Base-by-base conservation (phyloP, 108 stramenopile species). In the Fistulifera pelliculosa region DNA sequence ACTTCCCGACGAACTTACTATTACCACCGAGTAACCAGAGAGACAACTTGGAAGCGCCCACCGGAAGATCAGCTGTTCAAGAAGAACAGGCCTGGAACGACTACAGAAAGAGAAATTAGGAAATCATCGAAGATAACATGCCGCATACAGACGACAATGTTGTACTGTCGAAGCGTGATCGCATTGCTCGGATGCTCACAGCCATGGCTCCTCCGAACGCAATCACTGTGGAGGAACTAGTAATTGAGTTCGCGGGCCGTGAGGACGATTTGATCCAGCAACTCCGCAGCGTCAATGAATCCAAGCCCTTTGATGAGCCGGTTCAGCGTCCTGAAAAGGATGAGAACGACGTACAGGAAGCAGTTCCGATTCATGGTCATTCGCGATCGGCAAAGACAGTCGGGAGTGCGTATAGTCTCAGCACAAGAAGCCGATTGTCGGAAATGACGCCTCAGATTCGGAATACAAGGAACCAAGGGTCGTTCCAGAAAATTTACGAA, bases 31-130 rank as follows among this genome's bases (percentile, higher is more conserved):
- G 71, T 70, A 49, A 78, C 83, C 19, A 64, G 83, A 35, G 71
- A 73, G 47, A 78, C 81, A 1, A 69, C 80, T 21, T 88, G 87
- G 87, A 56, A 49, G 8, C 84, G 77, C 49, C 87, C 87, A 0
- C 62, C 65, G 11, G 80, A 71, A 19, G 65, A 61, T 27, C 56
- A 72, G 26, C 45, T 39, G 10, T 3, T 18, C 7, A 47, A 62
- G 47, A 56, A 38, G 50, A 41, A 35, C 52, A 47, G 49, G 42
- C 15, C 54, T 17, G 31, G 31, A 35, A 35, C 28, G 0, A 0
- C 22, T 22, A 25, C 22, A 50, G 52, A 52, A n/a, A n/a, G 19
- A 17, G 44, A 45, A 2, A 45, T 21, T 21, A 3, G 21, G 19
- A 45, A 21, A 21, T 45, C 44, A 45, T 45, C 21, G 44, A 45